Evolutionary conservation across 2,329 filamentous ascomycete genomes (phyloP), one percentile per base, ranked within the genome.

Genomic region (Aureobasidium namibiae): DNA sequence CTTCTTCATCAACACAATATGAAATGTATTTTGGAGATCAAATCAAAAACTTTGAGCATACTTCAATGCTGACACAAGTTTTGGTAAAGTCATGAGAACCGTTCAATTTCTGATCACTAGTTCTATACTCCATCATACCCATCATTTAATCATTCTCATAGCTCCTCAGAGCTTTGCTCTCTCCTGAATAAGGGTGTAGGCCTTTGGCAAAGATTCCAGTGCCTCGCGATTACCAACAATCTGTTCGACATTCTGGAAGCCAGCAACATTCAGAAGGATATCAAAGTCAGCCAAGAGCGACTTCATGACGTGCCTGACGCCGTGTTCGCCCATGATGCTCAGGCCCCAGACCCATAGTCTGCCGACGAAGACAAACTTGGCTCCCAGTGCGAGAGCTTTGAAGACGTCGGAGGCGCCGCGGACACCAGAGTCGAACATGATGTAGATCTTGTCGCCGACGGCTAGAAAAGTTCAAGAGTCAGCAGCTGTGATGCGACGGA

Each of bases 371-470:
- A 85, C 82, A 62, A 84, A 84, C 63, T 81, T 81, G 0, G 83
- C 83, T 2, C 83, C 82, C 8, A 86, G 69, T 0, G 82, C 82
- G 14, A 86, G 72, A 1, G 82, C 83, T 66, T 86, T 86, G 67
- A 82, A 78, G 11, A 85, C 75, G 65, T 85, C 83, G 14, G 78
- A 75, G 1, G 79, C 81, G 5, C 78, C 76, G 0, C 82, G 74
- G 1, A 86, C 71, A 2, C 83, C 82, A 1, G 78, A 82, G 69
- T 86, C 82, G 67, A 78, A 86, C 75, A 83, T 83, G 62, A 85
- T 75, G 65, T 81, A 76, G 3, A 70, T 74, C 56, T 75, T 72
- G 62, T 78, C 74, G 0, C 78, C 78, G 14, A 82, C 77, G 14
- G 78, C 78, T 70, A 29, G 9, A 24, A 13, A 34, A 34, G 18